Evolutionary conservation across 352 stramenopile genomes (phyloP).

Genomic region (Proteromonas lacertae): DNA sequence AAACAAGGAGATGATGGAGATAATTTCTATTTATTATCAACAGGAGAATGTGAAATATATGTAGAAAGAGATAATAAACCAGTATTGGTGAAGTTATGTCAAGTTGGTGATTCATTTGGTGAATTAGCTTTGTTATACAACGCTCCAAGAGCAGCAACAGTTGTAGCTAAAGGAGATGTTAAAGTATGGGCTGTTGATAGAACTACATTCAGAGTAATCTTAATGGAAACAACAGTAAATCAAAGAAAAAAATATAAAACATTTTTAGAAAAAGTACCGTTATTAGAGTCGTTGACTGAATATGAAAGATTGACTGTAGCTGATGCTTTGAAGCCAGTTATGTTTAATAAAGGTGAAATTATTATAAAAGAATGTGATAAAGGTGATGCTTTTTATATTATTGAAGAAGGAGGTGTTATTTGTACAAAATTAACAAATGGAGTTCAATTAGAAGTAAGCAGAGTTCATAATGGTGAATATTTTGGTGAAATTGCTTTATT

Average conservation of each 20-base stretch:
- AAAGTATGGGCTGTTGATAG: slow-evolving; percentile 67
- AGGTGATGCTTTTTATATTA: slow-evolving; percentile 24
- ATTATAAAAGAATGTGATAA: slow-evolving; percentile 19
- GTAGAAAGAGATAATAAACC: slow-evolving; percentile 12
- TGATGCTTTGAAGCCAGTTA: slow-evolving; percentile 19
- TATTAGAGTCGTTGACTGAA: slow-evolving; percentile 17
- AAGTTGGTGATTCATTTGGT: slow-evolving; percentile 41
- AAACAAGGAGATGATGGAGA: slow-evolving; percentile 38
- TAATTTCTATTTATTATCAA: slow-evolving; percentile 83
- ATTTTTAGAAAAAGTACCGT: slow-evolving; percentile 13
- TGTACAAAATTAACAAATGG: slow-evolving; percentile 18
- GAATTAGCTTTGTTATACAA: slow-evolving; percentile 81
- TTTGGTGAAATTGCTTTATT: no score
- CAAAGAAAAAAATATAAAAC: slow-evolving; percentile 4
- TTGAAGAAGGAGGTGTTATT: slow-evolving; percentile 18
- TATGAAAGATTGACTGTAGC: no score
- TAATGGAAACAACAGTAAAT: not conserved
- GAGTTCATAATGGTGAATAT: slow-evolving; percentile 42
- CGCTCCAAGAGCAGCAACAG: no score
- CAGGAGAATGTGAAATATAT: slow-evolving; percentile 39
- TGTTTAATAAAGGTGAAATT: slow-evolving; percentile 12
- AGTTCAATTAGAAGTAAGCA: slow-evolving; percentile 34
- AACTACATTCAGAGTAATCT: slow-evolving; percentile 24
- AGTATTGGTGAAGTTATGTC: slow-evolving; percentile 7
- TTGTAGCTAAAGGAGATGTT: slow-evolving; percentile 31